Base-by-base conservation (phyloP, 192 early-diverging fungal species). In the Gaertneriomyces sp. region DNA sequence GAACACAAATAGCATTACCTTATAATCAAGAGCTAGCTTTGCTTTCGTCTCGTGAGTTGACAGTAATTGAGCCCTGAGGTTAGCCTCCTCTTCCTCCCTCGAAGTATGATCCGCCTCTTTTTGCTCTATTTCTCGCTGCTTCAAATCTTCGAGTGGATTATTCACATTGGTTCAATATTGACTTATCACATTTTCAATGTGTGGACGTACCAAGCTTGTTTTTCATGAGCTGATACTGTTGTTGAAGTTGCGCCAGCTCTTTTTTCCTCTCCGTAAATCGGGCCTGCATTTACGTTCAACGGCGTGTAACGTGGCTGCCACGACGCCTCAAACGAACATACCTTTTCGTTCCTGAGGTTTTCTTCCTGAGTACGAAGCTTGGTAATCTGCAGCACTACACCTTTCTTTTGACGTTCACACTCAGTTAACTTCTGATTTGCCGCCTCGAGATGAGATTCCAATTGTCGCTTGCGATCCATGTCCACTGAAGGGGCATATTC, bases 271-370 rank as follows among this genome's bases (percentile, higher is more conserved):
- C 64, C 17, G 33, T 69, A 12, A 85, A 8, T 43, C 40, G 53
- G 9, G 10, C 40, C 69, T 69, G 50, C 42, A 20, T 74, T 76
- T 11, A 77, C 12, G 45, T 42, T 4, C 38, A 53, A 5, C 38
- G 38, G 25, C 9, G 45, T 11, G 4, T 8, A 46, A 58, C 47
- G n/a, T 39, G 42, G 17, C 42, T 61, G 20, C 17, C 44, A 16
- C 38, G 12, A 43, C 60, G 45, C 39, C 60, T 7, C n/a, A 55
- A 7, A 63, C 12, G n/a, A 73, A 2, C 46, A 39, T 45, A 80
- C 82, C 63, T 74, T 79, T 63, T 80, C 65, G 16, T 71, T 65
- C 38, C 77, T 70, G 7, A 81, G 44, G 20, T 62, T 45, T 19
- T 62, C 60, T 46, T 82, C 76, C 38, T 79, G 66, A 7, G 63